Base-by-base conservation (phyloP, 306 rosid species). In the Cucurbita moschata region DNA sequence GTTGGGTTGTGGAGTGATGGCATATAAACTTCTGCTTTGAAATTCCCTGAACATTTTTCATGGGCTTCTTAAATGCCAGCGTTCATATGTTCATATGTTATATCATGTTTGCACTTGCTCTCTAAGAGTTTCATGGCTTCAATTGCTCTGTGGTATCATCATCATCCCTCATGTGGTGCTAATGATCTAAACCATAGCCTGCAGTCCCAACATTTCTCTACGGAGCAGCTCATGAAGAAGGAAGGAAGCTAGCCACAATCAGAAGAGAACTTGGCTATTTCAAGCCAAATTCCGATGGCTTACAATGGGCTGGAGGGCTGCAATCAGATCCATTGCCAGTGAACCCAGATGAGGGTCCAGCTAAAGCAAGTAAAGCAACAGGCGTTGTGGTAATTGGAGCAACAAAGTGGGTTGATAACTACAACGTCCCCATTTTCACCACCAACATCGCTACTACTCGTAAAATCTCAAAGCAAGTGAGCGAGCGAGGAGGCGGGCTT, bases 181-280 rank as follows among this genome's bases (percentile, higher is more conserved):
- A 71, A 73, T 68, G 61, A 82, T 50, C 50, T 69, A 21, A 77
- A 30, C 76, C 68, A 51, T 74, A 71, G 63, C 71, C 78, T 80
- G 83, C 88, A 92, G 96, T 88, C 39, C 89, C 98, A 57, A 86
- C 88, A 47, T 92, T 80, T 85, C 86, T 88, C 63, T 92, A 90
- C 21, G 96, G 96, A 75, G 96, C 96, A 59, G 95, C 92, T 47
- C 89, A 89, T 76, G 90, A 87, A 78, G 92, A 87, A 61, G 86
- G 87, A 60, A 85, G 85, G 80, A 84, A 81, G 42, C 95, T 90
- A 44, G 96, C 87, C 63, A 76, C 85, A 52, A 81, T 94, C 78
- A 79, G 96, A 89, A 85, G 97, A 83, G 81, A 54, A 54, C 78
- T 91, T 54, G 97, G 96, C 43, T 94, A 90, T 73, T 90, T 94